Evolutionary conservation across 805 yeast species (phyloP), one percentile per base, ranked within the genome.

Genomic region (Nakazawaea siamensis): DNA sequence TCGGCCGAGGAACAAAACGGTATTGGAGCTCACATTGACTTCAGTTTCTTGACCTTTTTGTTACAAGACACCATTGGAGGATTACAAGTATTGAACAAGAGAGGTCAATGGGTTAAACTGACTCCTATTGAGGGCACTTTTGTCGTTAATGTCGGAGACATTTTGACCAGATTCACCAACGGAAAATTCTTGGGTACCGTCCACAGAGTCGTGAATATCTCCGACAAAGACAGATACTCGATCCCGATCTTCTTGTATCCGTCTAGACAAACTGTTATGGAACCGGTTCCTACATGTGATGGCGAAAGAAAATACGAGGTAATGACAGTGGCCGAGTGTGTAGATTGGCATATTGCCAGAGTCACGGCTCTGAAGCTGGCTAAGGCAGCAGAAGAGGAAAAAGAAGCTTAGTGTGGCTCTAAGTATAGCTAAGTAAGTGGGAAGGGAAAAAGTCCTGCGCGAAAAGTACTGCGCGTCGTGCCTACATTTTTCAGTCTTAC

Each of bases 1-100:
- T 35, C 46, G 4, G 45, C 41, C 3, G 56, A 49, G 4, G 47
- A 49, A 17, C 50, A 52, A 32, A 52, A 55, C 33, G 55, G 65
- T n/a, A 56, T 58, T 35, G 64, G 62, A 6, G 60, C 64, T 2
- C 66, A 61, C 40, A 58, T 63, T 3, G 66, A 61, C 37, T 58
- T 57, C 39, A 62, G 57, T 13, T 49, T 55, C 10, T 37, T 61
- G 26, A 61, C 66, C 0, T 48, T 61, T 42, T 42, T 60, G 13
- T 40, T 49, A 31, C 64, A 58, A 34, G 66, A 58, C 34, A 42
- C 45, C 15, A 52, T 55, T 28, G 61, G 62, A 3, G 68, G 66
- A 2, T 44, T 62, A 17, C 62, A 62, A 40, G 66, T 62, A 10
- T 49, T 57, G 25, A 50, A 52, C 35, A 49, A 52, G 21, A 35